Conservation (phyloP, 805 yeast genomes). For the Ogataea paraovalis region DNA sequence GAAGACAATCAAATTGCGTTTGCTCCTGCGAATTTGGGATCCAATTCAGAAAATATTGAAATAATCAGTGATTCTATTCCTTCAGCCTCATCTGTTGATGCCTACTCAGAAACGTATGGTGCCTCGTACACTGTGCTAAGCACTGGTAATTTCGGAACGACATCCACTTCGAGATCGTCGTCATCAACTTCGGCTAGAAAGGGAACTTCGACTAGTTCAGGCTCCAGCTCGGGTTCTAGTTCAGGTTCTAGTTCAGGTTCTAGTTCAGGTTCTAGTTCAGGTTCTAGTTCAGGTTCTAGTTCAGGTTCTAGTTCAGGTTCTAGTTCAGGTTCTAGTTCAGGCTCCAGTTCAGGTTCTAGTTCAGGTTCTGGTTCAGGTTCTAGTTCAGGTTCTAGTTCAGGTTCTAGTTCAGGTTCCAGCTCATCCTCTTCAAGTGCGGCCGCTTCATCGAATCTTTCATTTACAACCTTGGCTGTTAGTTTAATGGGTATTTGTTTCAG, state of each 20-base stretch:
- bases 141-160: not conserved
- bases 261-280: not conserved
- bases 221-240: not conserved
- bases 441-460: too few species aligned
- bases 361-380: too few species aligned
- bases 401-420: too few species aligned
- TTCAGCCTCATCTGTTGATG: constrained; percentile 45
- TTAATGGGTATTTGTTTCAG: not conserved
- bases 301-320: too few species aligned
- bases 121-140: constrained; percentile 7
- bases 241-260: not conserved
- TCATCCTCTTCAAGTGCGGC: too few species aligned
- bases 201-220: not conserved
- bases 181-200: not conserved
- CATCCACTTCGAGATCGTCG: not conserved
- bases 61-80: constrained; percentile 45
- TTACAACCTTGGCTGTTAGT: not conserved
- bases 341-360: too few species aligned
- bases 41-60: constrained; percentile 39
- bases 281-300: too few species aligned
- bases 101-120: constrained; percentile 42
- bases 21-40: constrained; percentile 40
- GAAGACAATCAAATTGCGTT: constrained; percentile 40
- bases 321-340: too few species aligned
- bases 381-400: too few species aligned